phyloP scores from a whole-genome alignment of 2,329 filamentous ascomycete genomes.

The Neopestalotiopsis sp. region DNA sequence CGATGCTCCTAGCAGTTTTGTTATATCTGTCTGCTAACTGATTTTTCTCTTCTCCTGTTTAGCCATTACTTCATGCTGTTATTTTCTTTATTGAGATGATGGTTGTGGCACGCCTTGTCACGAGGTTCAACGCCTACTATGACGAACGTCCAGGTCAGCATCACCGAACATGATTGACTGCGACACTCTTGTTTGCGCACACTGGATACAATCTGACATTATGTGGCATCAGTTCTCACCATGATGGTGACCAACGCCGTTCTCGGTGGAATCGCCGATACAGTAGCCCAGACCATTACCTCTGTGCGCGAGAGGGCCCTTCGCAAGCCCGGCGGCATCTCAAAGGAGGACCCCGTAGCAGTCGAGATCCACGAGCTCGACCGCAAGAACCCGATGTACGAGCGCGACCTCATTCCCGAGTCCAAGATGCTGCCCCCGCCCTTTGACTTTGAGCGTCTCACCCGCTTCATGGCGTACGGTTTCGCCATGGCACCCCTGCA shows the following conservation, averaged over 20 bases:
- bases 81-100: constrained; percentile 89
- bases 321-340: constrained; percentile 63
- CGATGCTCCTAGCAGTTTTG: constrained; percentile 23
- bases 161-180: not conserved
- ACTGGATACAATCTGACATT: not conserved
- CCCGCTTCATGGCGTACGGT: constrained; percentile 95
- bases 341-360: constrained; percentile 71
- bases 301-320: constrained; percentile 73
- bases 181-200: not conserved
- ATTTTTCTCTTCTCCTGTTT: constrained; percentile 25
- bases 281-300: constrained; percentile 91
- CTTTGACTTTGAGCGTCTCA: constrained; percentile 94
- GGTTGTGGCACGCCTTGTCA: constrained; percentile 78
- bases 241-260: constrained; percentile 99
- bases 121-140: constrained; percentile 95
- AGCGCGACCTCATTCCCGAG: constrained; percentile 69
- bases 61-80: constrained; percentile 88
- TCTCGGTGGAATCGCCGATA: constrained; percentile 93
- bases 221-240: constrained; percentile 72
- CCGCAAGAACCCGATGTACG: constrained; percentile 73
- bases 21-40: constrained; percentile 3
- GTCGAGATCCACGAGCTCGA: constrained; percentile 91
- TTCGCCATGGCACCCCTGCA: constrained; percentile 96
- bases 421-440: constrained; percentile 72
- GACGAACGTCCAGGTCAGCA: constrained; percentile 78